Conservation (phyloP, 2,329 filamentous ascomycete species). For the Dothistroma septosporum region DNA sequence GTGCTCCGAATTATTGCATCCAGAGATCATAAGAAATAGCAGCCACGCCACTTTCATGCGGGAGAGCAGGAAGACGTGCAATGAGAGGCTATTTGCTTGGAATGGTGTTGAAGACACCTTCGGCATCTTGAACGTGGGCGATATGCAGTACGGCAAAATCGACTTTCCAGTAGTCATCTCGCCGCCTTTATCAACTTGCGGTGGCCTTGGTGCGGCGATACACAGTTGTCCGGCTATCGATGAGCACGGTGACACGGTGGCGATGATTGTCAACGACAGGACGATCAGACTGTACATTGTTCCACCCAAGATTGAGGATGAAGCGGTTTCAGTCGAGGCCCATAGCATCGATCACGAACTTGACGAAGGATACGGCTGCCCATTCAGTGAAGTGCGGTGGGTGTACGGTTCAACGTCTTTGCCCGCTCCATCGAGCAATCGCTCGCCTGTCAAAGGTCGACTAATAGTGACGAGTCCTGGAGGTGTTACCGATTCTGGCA, state of each 20-base stretch:
- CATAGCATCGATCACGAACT: constrained; percentile 39
- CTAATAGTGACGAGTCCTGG: constrained; percentile 37
- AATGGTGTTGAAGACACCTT: constrained; percentile 37
- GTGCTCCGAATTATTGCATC: constrained; percentile 37
- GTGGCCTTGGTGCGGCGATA: constrained; percentile 36
- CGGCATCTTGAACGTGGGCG: constrained; percentile 33
- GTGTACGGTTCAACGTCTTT: constrained; percentile 32
- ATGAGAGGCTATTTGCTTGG: constrained; percentile 37
- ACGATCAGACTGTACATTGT: constrained; percentile 37
- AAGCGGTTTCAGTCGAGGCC: constrained; percentile 31
- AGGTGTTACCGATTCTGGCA: constrained; percentile 28
- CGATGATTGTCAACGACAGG: constrained; percentile 38
- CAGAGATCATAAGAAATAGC: constrained; percentile 37
- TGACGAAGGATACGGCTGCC: constrained; percentile 37
- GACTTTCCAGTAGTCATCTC: constrained; percentile 39
- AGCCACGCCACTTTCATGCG: constrained; percentile 38
- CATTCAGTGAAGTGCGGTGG: constrained; percentile 36
- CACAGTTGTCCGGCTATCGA: constrained; percentile 36
- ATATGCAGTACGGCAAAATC: constrained; percentile 35
- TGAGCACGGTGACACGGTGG: constrained; percentile 36
- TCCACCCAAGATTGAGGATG: constrained; percentile 29
- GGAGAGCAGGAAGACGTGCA: constrained; percentile 28
- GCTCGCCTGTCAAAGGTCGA: constrained; percentile 31
- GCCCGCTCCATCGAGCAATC: constrained; percentile 25
- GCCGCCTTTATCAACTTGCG: constrained; percentile 36